Conservation (phyloP, 495 filamentous ascomycete species). For the Penicillium canariense region DNA sequence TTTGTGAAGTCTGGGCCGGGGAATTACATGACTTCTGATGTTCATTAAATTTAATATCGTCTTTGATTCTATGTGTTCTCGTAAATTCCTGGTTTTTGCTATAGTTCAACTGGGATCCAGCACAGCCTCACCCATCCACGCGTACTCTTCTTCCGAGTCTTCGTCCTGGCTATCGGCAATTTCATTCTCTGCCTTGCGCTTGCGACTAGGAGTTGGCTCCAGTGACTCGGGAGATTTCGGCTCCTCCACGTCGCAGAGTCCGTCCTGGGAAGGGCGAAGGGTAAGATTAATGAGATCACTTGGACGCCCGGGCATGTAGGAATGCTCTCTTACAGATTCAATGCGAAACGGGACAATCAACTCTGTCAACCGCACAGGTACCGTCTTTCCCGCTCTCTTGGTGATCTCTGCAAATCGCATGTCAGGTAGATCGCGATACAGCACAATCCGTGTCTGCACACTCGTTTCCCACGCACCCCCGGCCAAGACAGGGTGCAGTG, state of each 20-base stretch:
- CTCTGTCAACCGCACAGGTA: conserved; percentile 33
- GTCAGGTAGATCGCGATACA: conserved; percentile 62
- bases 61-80: too few species aligned
- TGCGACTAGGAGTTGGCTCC: conserved; percentile 26
- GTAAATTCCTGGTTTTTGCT: conserved; percentile 1
- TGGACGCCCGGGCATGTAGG: too few species aligned
- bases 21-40: conserved; percentile 4
- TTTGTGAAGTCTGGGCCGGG: conserved; percentile 15
- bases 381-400: conserved; percentile 38
- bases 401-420: conserved; percentile 45
- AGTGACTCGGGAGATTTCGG: conserved; percentile 11
- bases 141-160: conserved; percentile 41
- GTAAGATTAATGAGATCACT: too few species aligned
- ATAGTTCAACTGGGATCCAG: conserved; percentile 1
- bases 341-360: conserved; percentile 41
- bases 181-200: conserved; percentile 49
- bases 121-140: conserved; percentile 24
- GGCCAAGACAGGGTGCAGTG: conserved; percentile 70
- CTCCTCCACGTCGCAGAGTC: conserved; percentile 24
- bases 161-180: conserved; percentile 52
- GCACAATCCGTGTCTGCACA: conserved; percentile 61
- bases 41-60: background rate
- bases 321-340: conserved; percentile 39
- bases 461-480: conserved; percentile 67
- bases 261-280: conserved; percentile 23